These are phyloP conservation scores for Trichoderma gracile DNA, from an alignment of 2,329 filamentous ascomycete genomes.

Conservation along the genomic window DNA sequence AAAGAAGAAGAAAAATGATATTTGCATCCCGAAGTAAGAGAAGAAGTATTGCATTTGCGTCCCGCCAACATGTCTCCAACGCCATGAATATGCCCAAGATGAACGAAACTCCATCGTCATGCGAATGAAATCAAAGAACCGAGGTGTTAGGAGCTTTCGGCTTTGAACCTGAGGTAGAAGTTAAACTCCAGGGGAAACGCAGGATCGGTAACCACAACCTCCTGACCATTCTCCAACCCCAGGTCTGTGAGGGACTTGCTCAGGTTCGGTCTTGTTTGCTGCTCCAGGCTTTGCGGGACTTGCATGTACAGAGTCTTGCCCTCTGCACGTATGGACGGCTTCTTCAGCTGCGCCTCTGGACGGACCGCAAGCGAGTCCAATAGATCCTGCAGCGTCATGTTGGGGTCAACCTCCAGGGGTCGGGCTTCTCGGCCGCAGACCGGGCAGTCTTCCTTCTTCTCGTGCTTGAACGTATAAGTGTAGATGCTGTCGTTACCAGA, in stretches of 20 bases:
- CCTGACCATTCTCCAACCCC: slow-evolving; percentile 72
- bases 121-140: background rate
- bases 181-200: slow-evolving; percentile 74
- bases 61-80: slow-evolving; percentile 31
- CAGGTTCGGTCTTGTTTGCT: slow-evolving; percentile 81
- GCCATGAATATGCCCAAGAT: slow-evolving; percentile 34
- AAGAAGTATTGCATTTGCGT: background rate
- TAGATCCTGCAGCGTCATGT: slow-evolving; percentile 76
- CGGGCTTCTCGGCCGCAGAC: slow-evolving; percentile 86
- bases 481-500: slow-evolving; percentile 94
- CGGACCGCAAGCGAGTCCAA: slow-evolving; percentile 79
- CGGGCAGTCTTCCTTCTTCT: slow-evolving; percentile 91
- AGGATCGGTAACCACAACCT: slow-evolving; percentile 91
- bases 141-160: slow-evolving; percentile 4
- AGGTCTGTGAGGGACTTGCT: slow-evolving; percentile 74
- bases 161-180: slow-evolving; percentile 54
- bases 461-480: slow-evolving; percentile 94
- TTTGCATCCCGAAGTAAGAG: slow-evolving; percentile 25
- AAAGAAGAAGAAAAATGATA: slow-evolving; percentile 2
- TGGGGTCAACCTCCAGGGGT: slow-evolving; percentile 69
- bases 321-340: slow-evolving; percentile 78
- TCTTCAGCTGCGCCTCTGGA: slow-evolving; percentile 91
- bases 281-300: slow-evolving; percentile 75
- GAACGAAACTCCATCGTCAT: background rate
- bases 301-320: slow-evolving; percentile 90